Evolutionary conservation across 2,329 filamentous ascomycete species (phyloP).

Genomic region (Aureobasidium subglaciale): DNA sequence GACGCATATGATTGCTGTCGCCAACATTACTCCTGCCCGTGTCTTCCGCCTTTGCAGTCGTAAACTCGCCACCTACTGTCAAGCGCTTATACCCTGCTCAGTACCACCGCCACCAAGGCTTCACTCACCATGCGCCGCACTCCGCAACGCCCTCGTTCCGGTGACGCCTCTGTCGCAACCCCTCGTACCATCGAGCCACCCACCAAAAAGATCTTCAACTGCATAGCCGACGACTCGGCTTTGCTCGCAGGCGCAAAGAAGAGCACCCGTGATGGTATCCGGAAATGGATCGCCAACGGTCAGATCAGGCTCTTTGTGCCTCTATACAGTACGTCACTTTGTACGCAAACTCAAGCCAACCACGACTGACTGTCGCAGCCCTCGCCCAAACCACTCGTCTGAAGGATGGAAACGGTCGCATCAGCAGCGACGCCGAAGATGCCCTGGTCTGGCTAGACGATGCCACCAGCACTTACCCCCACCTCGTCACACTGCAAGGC

Average conservation of each 20-base stretch:
- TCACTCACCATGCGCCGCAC: conserved; percentile 13
- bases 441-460: conserved; percentile 46
- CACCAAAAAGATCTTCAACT: conserved; percentile 45
- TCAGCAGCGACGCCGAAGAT: conserved; percentile 24
- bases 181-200: conserved; percentile 10
- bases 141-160: conserved; percentile 6
- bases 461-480: conserved; percentile 38
- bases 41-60: neutral
- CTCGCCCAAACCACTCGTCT: conserved; percentile 17
- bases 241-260: conserved; percentile 45
- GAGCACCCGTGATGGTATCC: conserved; percentile 45
- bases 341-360: neutral
- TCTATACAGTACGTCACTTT: conserved; percentile 38
- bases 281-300: conserved; percentile 44
- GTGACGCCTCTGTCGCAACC: neutral
- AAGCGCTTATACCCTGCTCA: neutral
- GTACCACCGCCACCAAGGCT: neutral
- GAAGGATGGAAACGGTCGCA: conserved; percentile 17
- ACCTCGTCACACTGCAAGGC: conserved; percentile 41
- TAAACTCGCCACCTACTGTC: neutral
- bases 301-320: conserved; percentile 46
- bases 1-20: conserved; percentile 8
- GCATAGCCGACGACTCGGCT: conserved; percentile 47
- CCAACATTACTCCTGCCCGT: neutral
- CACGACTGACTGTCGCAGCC: conserved; percentile 12